Evolutionary conservation across 352 stramenopile species (phyloP), one percentile per base, ranked within the genome.

Genomic region (Pythium utonaiense): DNA sequence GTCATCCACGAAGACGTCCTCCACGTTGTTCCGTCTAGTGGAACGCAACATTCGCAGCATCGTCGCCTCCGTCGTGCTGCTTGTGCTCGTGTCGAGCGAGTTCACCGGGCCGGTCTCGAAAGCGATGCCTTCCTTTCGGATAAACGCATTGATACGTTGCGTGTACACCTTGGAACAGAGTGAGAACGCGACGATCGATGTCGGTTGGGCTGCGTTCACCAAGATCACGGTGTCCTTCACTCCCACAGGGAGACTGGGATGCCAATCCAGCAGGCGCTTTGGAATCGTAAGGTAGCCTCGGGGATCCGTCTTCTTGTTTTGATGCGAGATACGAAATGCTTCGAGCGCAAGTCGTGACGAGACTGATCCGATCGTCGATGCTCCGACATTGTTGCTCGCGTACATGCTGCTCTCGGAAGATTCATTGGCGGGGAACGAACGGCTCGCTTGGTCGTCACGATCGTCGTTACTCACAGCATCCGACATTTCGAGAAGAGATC

Each of bases 1-100:
- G 31, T 95, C 86, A 47, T 95, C 86, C 10, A 91, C 79, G 50
- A 95, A 95, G 27, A 78, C 77, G 57, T 95, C 80, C 24, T 93
- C 86, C 10, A 95, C 79, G 28, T 95, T 95, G 62, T 87, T 93
- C 12, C 86, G 72, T 7, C 76, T 75, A 28, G 73, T 67, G 12
- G 80, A 90, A 13, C 80, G 75, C 22, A 95, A 64, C 48, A 89
- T 81, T 25, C 70, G 70, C 22, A 95, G 68, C 77, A 93, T 88
- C 0, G 64, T 56, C 13, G 52, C 62, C 64, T 75, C 65, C 0
- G 58, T 51, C 3, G 56, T 60, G 25, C 38, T 64, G 31, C 51
- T 55, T 1, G 42, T 41, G 30, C 53, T 62, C 8, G 56, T 52
- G 13, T 71, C 65, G 19, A 74, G 51, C 4, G 53, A 72, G 57